Conservation (phyloP, 2,329 filamentous ascomycete species). For the Monosporascus cannonballus region DNA sequence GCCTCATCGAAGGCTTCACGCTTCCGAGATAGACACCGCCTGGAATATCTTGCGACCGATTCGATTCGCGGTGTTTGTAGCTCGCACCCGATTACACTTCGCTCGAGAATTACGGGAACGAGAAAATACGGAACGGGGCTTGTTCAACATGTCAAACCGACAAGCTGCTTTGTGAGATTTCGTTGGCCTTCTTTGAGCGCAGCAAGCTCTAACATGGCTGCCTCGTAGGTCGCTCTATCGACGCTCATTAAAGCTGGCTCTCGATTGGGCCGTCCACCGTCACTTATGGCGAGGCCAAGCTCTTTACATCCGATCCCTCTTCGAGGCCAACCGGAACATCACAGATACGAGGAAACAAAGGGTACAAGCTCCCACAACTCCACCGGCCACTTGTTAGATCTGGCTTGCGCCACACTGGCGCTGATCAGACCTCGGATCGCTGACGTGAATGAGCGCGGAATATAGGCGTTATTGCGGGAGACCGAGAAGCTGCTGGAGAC, state of each 20-base stretch:
- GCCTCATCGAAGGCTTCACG: neutral
- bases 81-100: conserved; percentile 1
- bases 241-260: conserved; percentile 82
- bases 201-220: conserved; percentile 10
- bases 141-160: conserved; percentile 36
- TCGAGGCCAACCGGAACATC: conserved; percentile 86
- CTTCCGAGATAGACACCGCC: neutral
- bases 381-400: neutral
- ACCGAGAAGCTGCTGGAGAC: conserved; percentile 82
- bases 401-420: neutral
- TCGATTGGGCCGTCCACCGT: conserved; percentile 93
- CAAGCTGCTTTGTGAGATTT: conserved; percentile 44
- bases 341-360: conserved; percentile 79
- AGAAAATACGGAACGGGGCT: conserved; percentile 6
- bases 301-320: conserved; percentile 88
- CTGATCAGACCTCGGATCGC: conserved; percentile 2
- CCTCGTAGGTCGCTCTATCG: conserved; percentile 69
- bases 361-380: conserved; percentile 41
- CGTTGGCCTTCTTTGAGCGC: neutral
- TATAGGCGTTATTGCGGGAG: conserved; percentile 74
- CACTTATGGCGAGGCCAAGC: conserved; percentile 94
- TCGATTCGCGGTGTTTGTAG: neutral
- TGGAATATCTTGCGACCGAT: neutral
- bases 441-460: conserved; percentile 5
- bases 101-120: conserved; percentile 1